Percentiles rank a stretch among this genome's conserved stretches.
Conservation (phyloP, 805 yeast genomes). For the Sungouiozyma ichnusensis region DNA sequence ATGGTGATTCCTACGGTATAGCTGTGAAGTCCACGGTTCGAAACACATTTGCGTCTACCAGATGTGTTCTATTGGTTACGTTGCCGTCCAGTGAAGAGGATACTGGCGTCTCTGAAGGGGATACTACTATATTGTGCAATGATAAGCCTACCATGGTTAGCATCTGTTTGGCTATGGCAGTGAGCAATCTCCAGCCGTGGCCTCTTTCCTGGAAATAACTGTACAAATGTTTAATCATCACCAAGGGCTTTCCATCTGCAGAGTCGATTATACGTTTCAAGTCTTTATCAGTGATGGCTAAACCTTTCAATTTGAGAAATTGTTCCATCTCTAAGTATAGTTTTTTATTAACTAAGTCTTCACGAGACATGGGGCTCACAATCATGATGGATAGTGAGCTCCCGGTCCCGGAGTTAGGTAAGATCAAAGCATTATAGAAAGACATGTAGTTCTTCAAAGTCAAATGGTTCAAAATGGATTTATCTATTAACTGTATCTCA, state of each 20-base stretch:
- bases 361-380: conserved; percentile 28
- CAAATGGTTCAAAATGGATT: conserved; percentile 23
- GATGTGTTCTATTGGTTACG: no score
- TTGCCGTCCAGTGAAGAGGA: no score
- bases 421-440: conserved; percentile 30
- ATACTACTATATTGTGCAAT: no score
- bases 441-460: conserved; percentile 26
- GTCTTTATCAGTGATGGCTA: conserved; percentile 34
- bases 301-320: conserved; percentile 38
- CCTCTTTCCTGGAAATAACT: conserved; percentile 35
- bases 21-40: background rate
- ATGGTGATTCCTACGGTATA: no score
- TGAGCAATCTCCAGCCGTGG: conserved; percentile 30
- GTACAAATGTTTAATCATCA: conserved; percentile 33
- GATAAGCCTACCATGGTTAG: conserved; percentile 16
- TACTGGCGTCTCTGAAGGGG: no score
- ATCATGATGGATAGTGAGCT: conserved; percentile 37
- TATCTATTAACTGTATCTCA: conserved; percentile 29
- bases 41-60: background rate
- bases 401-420: conserved; percentile 30
- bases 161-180: conserved; percentile 29
- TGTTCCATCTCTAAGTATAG: conserved; percentile 34
- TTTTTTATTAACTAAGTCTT: conserved; percentile 29
- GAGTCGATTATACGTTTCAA: conserved; percentile 31
- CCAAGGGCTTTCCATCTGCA: conserved; percentile 31